Conservation (phyloP, 2,329 filamentous ascomycete species). For the Pleomassaria siparia region DNA sequence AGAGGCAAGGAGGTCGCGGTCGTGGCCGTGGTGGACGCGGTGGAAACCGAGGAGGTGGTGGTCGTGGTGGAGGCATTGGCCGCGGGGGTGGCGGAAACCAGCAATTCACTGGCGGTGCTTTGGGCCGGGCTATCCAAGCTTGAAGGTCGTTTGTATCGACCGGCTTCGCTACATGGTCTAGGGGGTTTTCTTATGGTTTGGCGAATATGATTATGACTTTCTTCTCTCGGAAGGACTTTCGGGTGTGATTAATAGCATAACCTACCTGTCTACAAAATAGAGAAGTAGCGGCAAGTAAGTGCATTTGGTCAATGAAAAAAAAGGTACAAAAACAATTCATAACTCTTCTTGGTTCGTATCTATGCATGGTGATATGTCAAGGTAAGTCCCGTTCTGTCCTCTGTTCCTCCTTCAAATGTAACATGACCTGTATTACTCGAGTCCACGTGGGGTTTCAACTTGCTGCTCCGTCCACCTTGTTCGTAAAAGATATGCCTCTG, state of each 20-base stretch:
- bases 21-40: slow-evolving; percentile 60
- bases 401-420: too few relatives aligned
- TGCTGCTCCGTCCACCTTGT: too few relatives aligned
- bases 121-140: slow-evolving; percentile 61
- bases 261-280: not conserved
- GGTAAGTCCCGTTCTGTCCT: too few relatives aligned
- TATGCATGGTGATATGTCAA: too few relatives aligned
- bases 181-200: not conserved
- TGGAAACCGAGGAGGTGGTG: slow-evolving; percentile 64
- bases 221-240: not conserved
- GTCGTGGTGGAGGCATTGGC: slow-evolving; percentile 61
- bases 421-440: too few relatives aligned
- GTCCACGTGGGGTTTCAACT: too few relatives aligned
- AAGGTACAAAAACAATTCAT: not conserved
- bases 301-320: slow-evolving; percentile 1
- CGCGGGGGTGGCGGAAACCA: slow-evolving; percentile 71
- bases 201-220: not conserved
- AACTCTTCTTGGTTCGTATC: not conserved
- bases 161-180: not conserved
- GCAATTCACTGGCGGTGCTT: slow-evolving; percentile 78
- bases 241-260: not conserved
- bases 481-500: too few relatives aligned
- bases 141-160: slow-evolving; percentile 24
- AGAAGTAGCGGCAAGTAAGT: not conserved
- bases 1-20: slow-evolving; percentile 81